Base-by-base conservation (phyloP, 495 filamentous ascomycete species). In the Tetracladium marchalianum region DNA sequence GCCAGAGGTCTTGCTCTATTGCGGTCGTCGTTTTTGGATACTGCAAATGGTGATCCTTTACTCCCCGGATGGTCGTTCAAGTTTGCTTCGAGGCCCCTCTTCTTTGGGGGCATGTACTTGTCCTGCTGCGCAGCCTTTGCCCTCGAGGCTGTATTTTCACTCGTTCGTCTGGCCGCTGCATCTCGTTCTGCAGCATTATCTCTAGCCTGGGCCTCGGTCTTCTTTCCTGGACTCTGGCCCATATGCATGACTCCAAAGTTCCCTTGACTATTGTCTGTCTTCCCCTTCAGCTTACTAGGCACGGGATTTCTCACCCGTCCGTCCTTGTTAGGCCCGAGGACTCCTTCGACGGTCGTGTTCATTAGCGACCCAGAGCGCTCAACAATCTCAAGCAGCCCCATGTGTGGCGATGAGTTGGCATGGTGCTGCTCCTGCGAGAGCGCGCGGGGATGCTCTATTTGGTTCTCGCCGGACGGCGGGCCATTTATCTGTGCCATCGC, bases 241-340 rank as follows among this genome's bases (percentile, higher is more conserved):
- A 78, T 75, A 40, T 73, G 73, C 71, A 76, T 75, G 19, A 78
- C 73, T 10, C 66, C 65, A 52, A 78, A 78, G 50, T 76, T 76
- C 5, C 73, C 73, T 45, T 75, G 71, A 53, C 72, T 75, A 15
- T 66, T 63, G 46, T 76, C 72, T n/a, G 69, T 76, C 42, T 72
- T 73, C 35, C 73, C 72, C 51, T 76, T 76, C 34, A 76, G 55
- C 47, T 76, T 75, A 55, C 73, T 75, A 1, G 74, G 73, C 1
- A 77, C 70, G 5, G 72, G 72, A 46, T 77, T 75, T 35, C 71
- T 61, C n/a, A 77, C 70, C 8, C 74, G 65, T 35, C 74, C 73
- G 55, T 77, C 74, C 31, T 64, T 59, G 39, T 54, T 50, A 0
- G 49, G 57, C 6, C 57, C 49, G 12, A 60, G 44, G 19, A 51